Base-by-base conservation (phyloP, 2,329 filamentous ascomycete species). In the Ceratocystis huliohia region DNA sequence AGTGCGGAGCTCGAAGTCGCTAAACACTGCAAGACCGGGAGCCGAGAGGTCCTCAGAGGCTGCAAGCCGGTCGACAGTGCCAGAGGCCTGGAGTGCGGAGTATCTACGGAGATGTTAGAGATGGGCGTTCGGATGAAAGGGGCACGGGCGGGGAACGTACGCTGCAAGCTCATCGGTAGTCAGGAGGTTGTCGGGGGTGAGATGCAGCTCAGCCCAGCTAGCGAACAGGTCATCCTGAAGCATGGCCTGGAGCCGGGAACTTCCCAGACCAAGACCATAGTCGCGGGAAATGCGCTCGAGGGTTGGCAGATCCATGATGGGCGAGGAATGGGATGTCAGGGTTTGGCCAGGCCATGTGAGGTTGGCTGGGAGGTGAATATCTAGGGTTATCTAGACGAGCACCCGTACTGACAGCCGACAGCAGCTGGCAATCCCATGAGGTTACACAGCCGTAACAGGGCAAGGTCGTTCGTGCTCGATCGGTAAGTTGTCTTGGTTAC, bases 1-100 rank as follows among this genome's bases (percentile, higher is more conserved):
- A 50, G 77, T 74, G 65, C 78, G 78, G 66, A 89, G 76, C 64
- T 88, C 84, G 30, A 81, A 76, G 67, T 88, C 85, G 15, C 78
- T 75, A 10, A 68, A 62, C 59, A 88, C 74, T 4, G 81, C 79
- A 65, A 79, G 80, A 44, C 81, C 74, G 41, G 76, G 71, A 3
- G 77, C 44, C 1, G 64, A 75, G n/a, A 81, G 70, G 69, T 83
- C 78, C 66, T 79, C 74, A 46, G 75, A 70, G 20, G 76, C 76
- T 3, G 76, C 75, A 30, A 84, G 74, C 68, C 73, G 73, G 65
- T 81, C 78, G 8, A 79, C 78, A 66, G 78, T 75, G 10, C 82
- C 82, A 44, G 74, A 77, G 68, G 75, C 76, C 70, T 80, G 77
- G 22, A 84, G 73, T 1, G 75, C 75, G 10, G 76, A 76, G 73